Conservation (phyloP, 805 yeast species). For the Metschnikowia lochheadii region DNA sequence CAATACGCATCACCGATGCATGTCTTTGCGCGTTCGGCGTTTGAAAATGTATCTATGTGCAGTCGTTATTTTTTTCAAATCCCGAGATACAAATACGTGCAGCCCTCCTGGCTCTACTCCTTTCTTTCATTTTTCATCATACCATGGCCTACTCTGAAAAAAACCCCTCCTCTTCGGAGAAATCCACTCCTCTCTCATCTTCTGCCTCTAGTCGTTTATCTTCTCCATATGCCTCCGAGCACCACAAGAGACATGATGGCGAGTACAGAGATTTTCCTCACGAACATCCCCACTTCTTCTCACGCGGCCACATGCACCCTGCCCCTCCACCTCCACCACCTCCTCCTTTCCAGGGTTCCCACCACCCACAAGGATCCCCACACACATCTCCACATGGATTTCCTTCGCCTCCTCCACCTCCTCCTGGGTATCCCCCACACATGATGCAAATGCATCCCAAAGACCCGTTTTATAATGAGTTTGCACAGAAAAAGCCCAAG, state of each 20-base stretch:
- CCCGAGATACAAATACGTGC: constrained; percentile 3
- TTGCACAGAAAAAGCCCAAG: constrained; percentile 1
- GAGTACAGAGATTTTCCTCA: constrained; percentile 1
- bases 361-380: not conserved
- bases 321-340: constrained; percentile 10
- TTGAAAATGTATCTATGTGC: not conserved
- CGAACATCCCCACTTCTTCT: not conserved
- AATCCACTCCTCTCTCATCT: not conserved
- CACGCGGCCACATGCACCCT: not conserved
- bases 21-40: not conserved
- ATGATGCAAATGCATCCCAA: not conserved
- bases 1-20: not conserved
- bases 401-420: constrained; percentile 3
- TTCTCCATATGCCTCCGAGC: not conserved
- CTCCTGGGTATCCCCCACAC: not conserved
- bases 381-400: not conserved
- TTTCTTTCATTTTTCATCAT: not conserved
- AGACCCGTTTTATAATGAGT: constrained; percentile 11
- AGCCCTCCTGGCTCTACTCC: not conserved
- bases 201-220: not conserved
- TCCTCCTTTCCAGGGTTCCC: not conserved
- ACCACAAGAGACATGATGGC: not conserved
- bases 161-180: not conserved
- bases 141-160: constrained; percentile 1
- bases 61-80: not conserved